These are phyloP conservation scores for Clonostachys rhizophaga DNA, from an alignment of 2,329 filamentous ascomycete species.

Conservation along the genomic window DNA sequence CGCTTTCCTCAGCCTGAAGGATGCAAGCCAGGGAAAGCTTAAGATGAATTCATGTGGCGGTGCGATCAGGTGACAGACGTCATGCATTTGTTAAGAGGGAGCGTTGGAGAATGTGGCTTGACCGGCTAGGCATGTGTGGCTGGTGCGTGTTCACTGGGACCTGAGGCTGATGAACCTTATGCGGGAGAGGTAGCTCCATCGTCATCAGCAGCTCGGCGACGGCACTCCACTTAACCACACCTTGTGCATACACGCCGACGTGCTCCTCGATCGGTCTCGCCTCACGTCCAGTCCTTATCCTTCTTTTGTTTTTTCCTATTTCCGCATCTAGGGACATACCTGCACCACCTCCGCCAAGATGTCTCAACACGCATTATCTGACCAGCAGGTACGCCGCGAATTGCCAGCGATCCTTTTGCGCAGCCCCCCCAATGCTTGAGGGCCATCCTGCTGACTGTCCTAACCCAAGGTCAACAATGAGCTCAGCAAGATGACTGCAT, in stretches of 20 bases:
- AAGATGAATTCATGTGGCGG: too few relatives aligned
- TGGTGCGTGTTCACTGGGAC: too few relatives aligned
- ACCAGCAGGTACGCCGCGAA: constrained; percentile 73
- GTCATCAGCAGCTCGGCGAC: background rate
- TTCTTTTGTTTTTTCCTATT: constrained; percentile 4
- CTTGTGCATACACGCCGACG: background rate
- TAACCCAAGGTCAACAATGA: constrained; percentile 79
- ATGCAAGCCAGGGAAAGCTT: too few relatives aligned
- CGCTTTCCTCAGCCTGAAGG: too few relatives aligned
- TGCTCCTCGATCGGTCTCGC: background rate
- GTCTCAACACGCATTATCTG: constrained; percentile 95
- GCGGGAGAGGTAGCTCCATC: background rate
- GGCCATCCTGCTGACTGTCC: constrained; percentile 1
- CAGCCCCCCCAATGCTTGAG: too few relatives aligned
- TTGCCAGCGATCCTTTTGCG: too few relatives aligned
- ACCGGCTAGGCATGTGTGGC: too few relatives aligned
- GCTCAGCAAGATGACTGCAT: constrained; percentile 99
- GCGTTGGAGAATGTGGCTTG: too few relatives aligned
- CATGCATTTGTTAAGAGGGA: too few relatives aligned
- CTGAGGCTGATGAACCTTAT: too few relatives aligned
- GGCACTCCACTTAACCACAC: background rate
- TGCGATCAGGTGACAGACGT: too few relatives aligned
- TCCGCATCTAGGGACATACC: too few relatives aligned
- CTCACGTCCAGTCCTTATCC: background rate
- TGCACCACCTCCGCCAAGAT: constrained; percentile 51